Evolutionary conservation across 2,329 filamentous ascomycete species (phyloP), one percentile per base, ranked within the genome.

Genomic region (Alternaria sp.): DNA sequence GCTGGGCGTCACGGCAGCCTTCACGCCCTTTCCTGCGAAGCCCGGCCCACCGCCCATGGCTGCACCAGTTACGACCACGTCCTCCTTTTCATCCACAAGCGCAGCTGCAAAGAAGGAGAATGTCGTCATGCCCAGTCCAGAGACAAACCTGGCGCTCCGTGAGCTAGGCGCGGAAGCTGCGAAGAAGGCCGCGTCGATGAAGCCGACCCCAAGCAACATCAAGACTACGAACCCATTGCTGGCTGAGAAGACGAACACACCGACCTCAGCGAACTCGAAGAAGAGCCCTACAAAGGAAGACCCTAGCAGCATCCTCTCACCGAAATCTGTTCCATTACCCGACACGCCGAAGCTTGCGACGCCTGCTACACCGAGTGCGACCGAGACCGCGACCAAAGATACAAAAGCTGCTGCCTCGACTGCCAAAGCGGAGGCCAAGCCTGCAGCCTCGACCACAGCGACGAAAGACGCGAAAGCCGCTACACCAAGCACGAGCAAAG

Each of bases 1-100:
- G 73, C 89, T 98, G 72, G 85, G 85, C n/a, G 68, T 75, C n/a
- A 73, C 72, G 30, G 57, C 69, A 10, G 65, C 69, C 23, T 71
- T 77, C 46, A 70, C 79, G 63, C 74, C 73, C 19, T 78, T 73
- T 70, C 66, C 77, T 70, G 62, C 79, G 59, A 75, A 74, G 47
- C 69, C 73, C 32, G 55, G 51, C 11, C 59, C 65, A 15, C 53
- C 59, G 40, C 46, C 49, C 26, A 62, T 62, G 59, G 51, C 52
- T 17, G 54, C 54, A 10, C 47, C 62, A n/a, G 30, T 23, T 19
- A 46, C 49, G 12, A 52, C 50, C 15, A 47, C 61, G 19, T 44
- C 44, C 57, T 47, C 59, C 50, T 56, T 70, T 9, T 66, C 67
- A 9, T 32, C 64, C 36, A 53, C 68, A 30, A 47, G 69, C 32